These are phyloP conservation scores for Taiozyma sp. DNA, from an alignment of 1,139 yeast genomes.

Conservation along the genomic window DNA sequence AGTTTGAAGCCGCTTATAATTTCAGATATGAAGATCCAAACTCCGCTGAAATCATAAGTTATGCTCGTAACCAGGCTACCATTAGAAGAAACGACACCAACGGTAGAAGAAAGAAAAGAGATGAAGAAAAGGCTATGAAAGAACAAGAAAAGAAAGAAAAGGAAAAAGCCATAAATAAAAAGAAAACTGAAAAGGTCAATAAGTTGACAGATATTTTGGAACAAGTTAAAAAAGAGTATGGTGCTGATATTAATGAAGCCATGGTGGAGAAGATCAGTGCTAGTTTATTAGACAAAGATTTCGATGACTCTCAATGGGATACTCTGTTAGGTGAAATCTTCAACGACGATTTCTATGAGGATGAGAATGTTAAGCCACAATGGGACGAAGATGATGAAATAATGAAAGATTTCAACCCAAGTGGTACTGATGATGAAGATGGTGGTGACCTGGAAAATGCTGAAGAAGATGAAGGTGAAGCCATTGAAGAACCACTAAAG, in stretches of 20 bases:
- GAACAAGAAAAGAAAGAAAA: slow-evolving; percentile 49
- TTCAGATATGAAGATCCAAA: slow-evolving; percentile 92
- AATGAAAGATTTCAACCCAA: slow-evolving; percentile 31
- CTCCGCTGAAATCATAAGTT: slow-evolving; percentile 89
- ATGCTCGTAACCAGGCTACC: slow-evolving; percentile 94
- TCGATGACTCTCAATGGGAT: slow-evolving; percentile 93
- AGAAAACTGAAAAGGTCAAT: slow-evolving; percentile 71
- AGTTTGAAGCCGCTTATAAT: slow-evolving; percentile 88
- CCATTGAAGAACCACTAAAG: slow-evolving; percentile 23
- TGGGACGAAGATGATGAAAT: slow-evolving; percentile 50
- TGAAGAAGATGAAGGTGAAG: slow-evolving; percentile 9
- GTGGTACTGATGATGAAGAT: slow-evolving; percentile 14
- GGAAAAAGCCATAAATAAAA: slow-evolving; percentile 61
- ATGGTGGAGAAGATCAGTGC: slow-evolving; percentile 63
- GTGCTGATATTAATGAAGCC: slow-evolving; percentile 62
- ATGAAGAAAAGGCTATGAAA: slow-evolving; percentile 54
- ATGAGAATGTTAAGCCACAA: slow-evolving; percentile 48
- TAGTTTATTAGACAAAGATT: slow-evolving; percentile 77
- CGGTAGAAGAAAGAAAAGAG: slow-evolving; percentile 79
- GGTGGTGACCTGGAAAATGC: slow-evolving; percentile 21
- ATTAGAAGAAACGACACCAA: slow-evolving; percentile 76
- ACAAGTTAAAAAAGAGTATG: slow-evolving; percentile 78
- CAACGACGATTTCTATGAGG: slow-evolving; percentile 72
- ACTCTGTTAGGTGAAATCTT: slow-evolving; percentile 78
- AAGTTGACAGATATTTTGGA: slow-evolving; percentile 74